Conservation (phyloP, 2,329 filamentous ascomycete species). For the Xylaria sp. region DNA sequence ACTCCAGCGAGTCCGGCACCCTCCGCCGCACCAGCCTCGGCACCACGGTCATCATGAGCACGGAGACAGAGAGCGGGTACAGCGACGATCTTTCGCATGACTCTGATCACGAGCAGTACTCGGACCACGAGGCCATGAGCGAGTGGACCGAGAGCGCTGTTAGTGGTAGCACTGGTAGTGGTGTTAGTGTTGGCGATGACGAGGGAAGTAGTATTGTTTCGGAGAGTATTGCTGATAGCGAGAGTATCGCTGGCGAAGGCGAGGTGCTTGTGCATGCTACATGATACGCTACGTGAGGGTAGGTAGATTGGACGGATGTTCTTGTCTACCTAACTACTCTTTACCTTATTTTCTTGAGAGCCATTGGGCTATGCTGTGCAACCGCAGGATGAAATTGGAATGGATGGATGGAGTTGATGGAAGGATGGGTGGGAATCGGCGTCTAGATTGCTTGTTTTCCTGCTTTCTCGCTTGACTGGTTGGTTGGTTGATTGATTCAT, state of each 20-base stretch:
- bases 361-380: background rate
- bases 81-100: conserved; percentile 47
- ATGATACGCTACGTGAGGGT: conserved; percentile 29
- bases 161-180: conserved; percentile 42
- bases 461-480: background rate
- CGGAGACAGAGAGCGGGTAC: conserved; percentile 34
- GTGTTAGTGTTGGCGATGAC: conserved; percentile 34
- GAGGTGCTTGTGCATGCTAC: conserved; percentile 53
- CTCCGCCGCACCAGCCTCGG: conserved; percentile 61
- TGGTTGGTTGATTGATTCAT: background rate
- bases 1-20: conserved; percentile 60
- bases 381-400: background rate
- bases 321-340: background rate
- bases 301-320: conserved; percentile 3
- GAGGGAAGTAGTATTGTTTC: conserved; percentile 41
- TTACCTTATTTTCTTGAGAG: background rate
- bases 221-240: conserved; percentile 47
- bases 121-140: conserved; percentile 55
- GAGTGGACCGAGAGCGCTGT: conserved; percentile 62
- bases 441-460: background rate
- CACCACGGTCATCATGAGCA: conserved; percentile 58
- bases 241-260: conserved; percentile 49
- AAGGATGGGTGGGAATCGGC: conserved; percentile 1
- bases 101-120: conserved; percentile 44
- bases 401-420: conserved; percentile 11